Base-by-base conservation (phyloP, 805 yeast species). In the Lipomyces orientalis region DNA sequence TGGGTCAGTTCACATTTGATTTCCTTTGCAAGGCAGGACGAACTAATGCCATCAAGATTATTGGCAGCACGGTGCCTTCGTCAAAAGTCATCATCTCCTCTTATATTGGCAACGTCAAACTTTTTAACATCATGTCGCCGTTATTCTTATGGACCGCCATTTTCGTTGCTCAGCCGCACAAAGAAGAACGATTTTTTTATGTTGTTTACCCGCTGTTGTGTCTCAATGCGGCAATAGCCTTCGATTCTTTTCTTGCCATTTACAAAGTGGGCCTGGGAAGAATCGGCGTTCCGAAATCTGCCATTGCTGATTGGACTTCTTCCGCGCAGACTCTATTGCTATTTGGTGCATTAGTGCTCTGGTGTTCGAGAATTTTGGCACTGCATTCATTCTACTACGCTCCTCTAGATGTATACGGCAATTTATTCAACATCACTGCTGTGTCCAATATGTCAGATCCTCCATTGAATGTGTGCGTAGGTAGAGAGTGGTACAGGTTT, bases 401-500 rank as follows among this genome's bases (percentile, higher is more conserved):
- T 0, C 97, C 97, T 5, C 78, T 92, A 61, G 72, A 80, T 0
- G 86, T 89, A 0, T 89, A 87, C 73, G 73, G 79, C n/a, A 81
- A 79, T 37, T 71, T 84, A 14, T 61, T 25, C 34, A 35, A 46
- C 7, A 35, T 68, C 14, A 16, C 52, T 6, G n/a, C 60, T 5
- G 22, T 43, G 6, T 43, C 49, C n/a, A 14, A 22, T 7, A 37
- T 2, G 1, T 64, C 75, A 22, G 65, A 74, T 6, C 73, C 74
- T 2, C 60, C 69, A 14, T 80, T 79, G 49, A 89, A 87, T 71
- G 89, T 94, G 0, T 94, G 98, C 78, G 83, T 90, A n/a, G 98
- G 97, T 1, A 84, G 97, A 66, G 98, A 94, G 79, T 93, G 98
- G 98, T 92, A 91, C 75, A 90, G 94, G 75, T 93, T 81, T 78